A percentile compares a stretch with the other conserved stretches of the same genome.
Conservation (phyloP, 768 basidiomycete genomes). For the Agrocybe chaxingu region DNA sequence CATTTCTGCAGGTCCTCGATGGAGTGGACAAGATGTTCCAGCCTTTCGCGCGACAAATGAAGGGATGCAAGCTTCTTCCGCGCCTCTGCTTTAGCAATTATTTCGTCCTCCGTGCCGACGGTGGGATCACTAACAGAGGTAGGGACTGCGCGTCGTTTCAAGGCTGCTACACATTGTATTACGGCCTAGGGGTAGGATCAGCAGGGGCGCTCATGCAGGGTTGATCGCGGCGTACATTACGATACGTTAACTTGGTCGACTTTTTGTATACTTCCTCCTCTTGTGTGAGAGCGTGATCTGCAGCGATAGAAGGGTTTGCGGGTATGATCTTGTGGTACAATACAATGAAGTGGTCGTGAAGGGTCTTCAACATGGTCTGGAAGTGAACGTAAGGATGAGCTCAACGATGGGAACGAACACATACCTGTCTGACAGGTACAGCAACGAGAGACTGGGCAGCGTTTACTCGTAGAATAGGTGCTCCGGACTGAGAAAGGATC, state of each 20-base stretch:
- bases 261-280: constrained; percentile 77
- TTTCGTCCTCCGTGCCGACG: constrained; percentile 72
- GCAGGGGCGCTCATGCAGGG: neutral
- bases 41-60: constrained; percentile 44
- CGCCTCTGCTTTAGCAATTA: constrained; percentile 52
- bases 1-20: constrained; percentile 55
- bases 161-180: constrained; percentile 45
- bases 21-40: constrained; percentile 61
- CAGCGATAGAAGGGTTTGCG: constrained; percentile 56
- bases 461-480: constrained; percentile 62
- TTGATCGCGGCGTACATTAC: constrained; percentile 53
- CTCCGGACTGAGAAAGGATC: constrained; percentile 42
- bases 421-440: constrained; percentile 70
- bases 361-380: constrained; percentile 69
- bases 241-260: constrained; percentile 77
- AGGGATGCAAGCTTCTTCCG: constrained; percentile 52
- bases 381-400: neutral
- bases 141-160: constrained; percentile 54
- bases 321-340: constrained; percentile 61
- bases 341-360: constrained; percentile 70
- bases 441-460: constrained; percentile 71
- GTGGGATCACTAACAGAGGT: constrained; percentile 60
- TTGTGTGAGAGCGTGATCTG: constrained; percentile 78
- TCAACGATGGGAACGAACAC: constrained; percentile 9
- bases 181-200: constrained; percentile 35